phyloP scores from a whole-genome alignment of 495 filamentous ascomycete species.

The Penicillium maclennaniae region DNA sequence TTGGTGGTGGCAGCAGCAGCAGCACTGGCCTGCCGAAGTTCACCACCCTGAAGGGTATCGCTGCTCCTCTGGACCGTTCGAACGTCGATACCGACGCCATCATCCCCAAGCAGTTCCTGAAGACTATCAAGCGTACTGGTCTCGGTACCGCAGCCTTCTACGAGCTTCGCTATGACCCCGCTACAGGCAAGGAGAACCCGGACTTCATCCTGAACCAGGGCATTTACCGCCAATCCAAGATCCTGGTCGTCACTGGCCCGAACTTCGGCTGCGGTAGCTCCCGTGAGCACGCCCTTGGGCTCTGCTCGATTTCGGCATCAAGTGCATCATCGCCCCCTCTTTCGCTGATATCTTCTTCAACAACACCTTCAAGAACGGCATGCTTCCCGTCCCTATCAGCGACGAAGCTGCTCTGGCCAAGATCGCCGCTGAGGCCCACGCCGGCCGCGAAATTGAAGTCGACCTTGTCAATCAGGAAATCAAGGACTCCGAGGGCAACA shows the following conservation, averaged over 20 bases:
- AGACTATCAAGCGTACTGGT: conserved; percentile 98
- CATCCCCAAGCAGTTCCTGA: conserved; percentile 98
- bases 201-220: conserved; percentile 89
- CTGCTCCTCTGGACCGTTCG: conserved; percentile 78
- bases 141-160: conserved; percentile 85
- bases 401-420: conserved; percentile 60
- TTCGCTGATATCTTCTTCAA: conserved; percentile 99
- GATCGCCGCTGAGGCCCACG: conserved; percentile 76
- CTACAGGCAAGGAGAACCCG: conserved; percentile 63
- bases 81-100: conserved; percentile 98
- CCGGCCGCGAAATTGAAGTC: conserved; percentile 83
- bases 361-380: conserved; percentile 99
- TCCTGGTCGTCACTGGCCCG: conserved; percentile 85
- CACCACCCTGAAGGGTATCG: conserved; percentile 75
- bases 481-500: conserved; percentile 67
- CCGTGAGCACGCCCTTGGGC: conserved; percentile 96
- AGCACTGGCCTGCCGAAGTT: conserved; percentile 76
- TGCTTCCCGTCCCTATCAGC: conserved; percentile 81
- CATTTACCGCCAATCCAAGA: conserved; percentile 80
- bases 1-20: conserved; percentile 32
- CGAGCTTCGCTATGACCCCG: conserved; percentile 70
- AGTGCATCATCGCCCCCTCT: conserved; percentile 84
- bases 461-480: conserved; percentile 85
- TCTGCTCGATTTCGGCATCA: conserved; percentile 92
- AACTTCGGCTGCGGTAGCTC: conserved; percentile 97